Evolutionary conservation across 306 rosid species (phyloP), one percentile per base, ranked within the genome.

Genomic region (Cicer judaicum): DNA sequence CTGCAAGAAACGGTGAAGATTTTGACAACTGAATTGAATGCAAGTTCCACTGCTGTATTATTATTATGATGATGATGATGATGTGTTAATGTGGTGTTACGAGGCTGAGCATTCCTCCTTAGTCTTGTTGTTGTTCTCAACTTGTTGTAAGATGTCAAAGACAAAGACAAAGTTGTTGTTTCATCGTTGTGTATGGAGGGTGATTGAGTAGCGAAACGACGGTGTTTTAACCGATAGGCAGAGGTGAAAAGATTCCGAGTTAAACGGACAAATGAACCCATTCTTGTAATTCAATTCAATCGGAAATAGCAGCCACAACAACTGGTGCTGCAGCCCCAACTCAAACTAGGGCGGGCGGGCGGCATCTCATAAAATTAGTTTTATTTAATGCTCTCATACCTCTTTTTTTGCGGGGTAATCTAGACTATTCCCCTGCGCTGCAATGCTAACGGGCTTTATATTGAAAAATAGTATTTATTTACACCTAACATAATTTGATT

Each of bases 1-100:
- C 95, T 89, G 66, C 87, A 83, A 7, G 95, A 84, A 64, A 93
- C 98, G 2, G 95, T 90, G 90, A 90, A 93, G 47, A 93, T 63
- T 83, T 93, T 93, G 29, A 93, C 98, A 34, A 93, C 98, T 2
- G 93, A 93, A 65, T 93, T 89, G 86, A 93, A 85, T 10, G 97
- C 97, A 15, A 88, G 84, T 73, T 89, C 97, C 21, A 86, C 81
- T 7, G 95, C 87, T 4, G 74, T 71, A 52, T 56, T 66, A 50
- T 50, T 36, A 34, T 13, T 1, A 16, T 13, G 7, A 8, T n/a
- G 36, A 36, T 13, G 6, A 16, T 13, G 7, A 8, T n/a, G 36
- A 36, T 19, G 39, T 11, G 70, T 64, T 6, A 18, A 42, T 15
- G 36, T 52, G 29, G 52, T n/a, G 50, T 72, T 64, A 60, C 34